Conservation (phyloP, 441 rosid genomes). For the Pelargonium myrrhifolium region DNA sequence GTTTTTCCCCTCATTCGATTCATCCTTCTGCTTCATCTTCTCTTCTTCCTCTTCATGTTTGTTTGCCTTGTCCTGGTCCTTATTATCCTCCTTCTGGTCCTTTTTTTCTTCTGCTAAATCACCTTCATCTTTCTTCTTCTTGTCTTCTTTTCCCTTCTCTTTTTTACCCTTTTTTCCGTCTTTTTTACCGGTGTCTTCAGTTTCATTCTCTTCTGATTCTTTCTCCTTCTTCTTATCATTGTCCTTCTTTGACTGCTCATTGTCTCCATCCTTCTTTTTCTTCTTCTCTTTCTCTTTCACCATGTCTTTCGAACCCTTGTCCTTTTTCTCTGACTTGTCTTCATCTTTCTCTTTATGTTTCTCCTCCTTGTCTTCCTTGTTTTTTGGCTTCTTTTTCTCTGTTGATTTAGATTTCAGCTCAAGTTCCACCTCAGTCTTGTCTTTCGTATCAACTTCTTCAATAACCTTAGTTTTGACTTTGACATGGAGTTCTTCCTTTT, state of each 20-base stretch:
- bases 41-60: conserved; percentile 15
- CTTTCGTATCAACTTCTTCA: conserved; percentile 27
- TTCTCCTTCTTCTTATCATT: background rate
- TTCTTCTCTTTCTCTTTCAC: background rate
- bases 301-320: too few relatives aligned
- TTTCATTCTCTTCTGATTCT: conserved; percentile 7
- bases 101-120: conserved; percentile 1
- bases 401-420: conserved; percentile 42
- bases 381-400: conserved; percentile 14
- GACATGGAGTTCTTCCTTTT: conserved; percentile 43
- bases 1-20: conserved; percentile 12
- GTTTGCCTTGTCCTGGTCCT: conserved; percentile 21
- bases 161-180: conserved; percentile 8
- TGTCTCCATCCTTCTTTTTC: conserved; percentile 12
- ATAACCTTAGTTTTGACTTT: conserved; percentile 37
- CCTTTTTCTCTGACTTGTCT: conserved; percentile 16
- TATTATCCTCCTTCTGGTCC: conserved; percentile 17
- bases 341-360: background rate
- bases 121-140: background rate
- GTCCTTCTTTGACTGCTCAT: background rate
- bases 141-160: conserved; percentile 12
- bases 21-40: conserved; percentile 6
- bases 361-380: conserved; percentile 11
- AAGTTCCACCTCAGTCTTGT: conserved; percentile 36
- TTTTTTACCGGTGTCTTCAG: background rate